Conservation (phyloP, 257 asterid genomes). For the Solanum pimpinellifolium region DNA sequence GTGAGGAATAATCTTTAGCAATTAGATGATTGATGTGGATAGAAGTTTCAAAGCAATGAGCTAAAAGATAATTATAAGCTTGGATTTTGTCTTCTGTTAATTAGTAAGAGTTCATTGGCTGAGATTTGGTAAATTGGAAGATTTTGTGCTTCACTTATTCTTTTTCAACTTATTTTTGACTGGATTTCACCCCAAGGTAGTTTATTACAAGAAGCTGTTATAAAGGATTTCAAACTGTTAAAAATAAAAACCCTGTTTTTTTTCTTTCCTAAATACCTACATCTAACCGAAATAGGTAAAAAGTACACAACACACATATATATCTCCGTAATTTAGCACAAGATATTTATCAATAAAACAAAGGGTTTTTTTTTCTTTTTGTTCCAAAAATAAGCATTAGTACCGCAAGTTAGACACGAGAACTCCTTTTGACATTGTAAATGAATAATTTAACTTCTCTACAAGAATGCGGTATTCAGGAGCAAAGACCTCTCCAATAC, state of each 20-base stretch:
- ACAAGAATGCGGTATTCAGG: background rate
- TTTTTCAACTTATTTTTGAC: background rate
- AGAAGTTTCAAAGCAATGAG: background rate
- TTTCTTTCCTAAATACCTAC: background rate
- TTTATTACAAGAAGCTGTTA: background rate
- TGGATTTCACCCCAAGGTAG: background rate
- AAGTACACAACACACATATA: background rate
- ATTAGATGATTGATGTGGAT: background rate
- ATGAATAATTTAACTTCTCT: background rate
- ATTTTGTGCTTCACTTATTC: background rate
- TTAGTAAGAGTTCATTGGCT: background rate
- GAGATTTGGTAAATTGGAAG: background rate
- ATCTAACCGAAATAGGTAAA: background rate
- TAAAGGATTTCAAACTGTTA: background rate
- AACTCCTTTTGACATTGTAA: background rate
- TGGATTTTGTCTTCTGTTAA: background rate
- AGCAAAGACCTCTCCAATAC: constrained; percentile 85
- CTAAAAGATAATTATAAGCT: background rate
- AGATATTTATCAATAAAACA: background rate
- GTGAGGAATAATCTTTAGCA: background rate
- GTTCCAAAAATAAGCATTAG: background rate
- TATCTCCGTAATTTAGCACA: background rate
- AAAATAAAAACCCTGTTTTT: background rate
- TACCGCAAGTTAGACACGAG: background rate
- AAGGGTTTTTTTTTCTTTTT: background rate